These are phyloP conservation scores for Entomortierella beljakovae DNA, from an alignment of 192 early-diverging fungal species.

Conservation along the genomic window DNA sequence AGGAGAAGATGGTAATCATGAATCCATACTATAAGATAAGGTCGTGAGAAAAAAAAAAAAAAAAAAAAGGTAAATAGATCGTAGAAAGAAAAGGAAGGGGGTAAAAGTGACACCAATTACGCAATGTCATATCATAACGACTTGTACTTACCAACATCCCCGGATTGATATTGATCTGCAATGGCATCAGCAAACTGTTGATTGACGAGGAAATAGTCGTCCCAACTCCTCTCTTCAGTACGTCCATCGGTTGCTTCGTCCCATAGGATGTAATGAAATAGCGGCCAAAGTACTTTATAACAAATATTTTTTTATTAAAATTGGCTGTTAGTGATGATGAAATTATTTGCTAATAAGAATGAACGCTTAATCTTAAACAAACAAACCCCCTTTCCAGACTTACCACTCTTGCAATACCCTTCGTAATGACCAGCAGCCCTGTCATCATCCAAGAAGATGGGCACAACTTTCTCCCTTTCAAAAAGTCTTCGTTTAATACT, in stretches of 20 bases:
- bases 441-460: slow-evolving; percentile 82
- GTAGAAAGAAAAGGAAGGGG: neutral
- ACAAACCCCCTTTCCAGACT: neutral
- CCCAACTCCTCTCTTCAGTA: slow-evolving; percentile 76
- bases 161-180: slow-evolving; percentile 74
- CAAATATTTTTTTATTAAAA: neutral
- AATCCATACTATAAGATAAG: slow-evolving; percentile 80
- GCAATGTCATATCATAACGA: neutral
- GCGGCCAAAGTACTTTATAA: slow-evolving; percentile 89
- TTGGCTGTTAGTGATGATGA: neutral
- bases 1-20: slow-evolving; percentile 98
- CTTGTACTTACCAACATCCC: slow-evolving; percentile 76
- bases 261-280: slow-evolving; percentile 96
- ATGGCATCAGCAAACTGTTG: slow-evolving; percentile 80
- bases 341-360: neutral
- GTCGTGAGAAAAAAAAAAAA: slow-evolving; percentile 16
- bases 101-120: neutral
- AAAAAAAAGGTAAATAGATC: neutral
- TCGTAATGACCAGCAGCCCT: slow-evolving; percentile 90
- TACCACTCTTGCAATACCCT: slow-evolving; percentile 96
- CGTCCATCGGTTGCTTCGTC: slow-evolving; percentile 75
- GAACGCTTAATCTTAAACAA: neutral
- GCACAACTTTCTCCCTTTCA: slow-evolving; percentile 69
- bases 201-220: slow-evolving; percentile 86
- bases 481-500: slow-evolving; percentile 66